These are phyloP conservation scores for Aegilops bicornis DNA, from an alignment of 176 grass and related monocot genomes.

Conservation along the genomic window DNA sequence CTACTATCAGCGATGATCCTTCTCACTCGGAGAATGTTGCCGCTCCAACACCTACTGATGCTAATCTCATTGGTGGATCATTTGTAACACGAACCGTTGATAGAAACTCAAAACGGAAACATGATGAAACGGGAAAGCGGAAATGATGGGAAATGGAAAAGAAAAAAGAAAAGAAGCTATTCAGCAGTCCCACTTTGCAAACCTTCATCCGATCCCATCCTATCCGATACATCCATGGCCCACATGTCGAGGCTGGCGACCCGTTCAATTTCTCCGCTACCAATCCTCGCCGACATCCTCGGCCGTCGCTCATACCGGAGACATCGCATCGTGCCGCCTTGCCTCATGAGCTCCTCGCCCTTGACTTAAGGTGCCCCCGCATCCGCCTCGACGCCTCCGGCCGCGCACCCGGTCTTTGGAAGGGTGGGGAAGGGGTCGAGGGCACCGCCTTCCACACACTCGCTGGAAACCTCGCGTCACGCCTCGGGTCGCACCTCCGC, in stretches of 20 bases:
- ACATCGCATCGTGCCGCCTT: slow-evolving; percentile 63
- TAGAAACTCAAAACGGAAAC: neutral
- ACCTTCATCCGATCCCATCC: neutral
- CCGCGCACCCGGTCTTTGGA: slow-evolving; percentile 21
- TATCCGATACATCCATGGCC: neutral
- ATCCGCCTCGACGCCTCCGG: slow-evolving; percentile 27
- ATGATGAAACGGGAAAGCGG: neutral
- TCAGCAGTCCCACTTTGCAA: neutral
- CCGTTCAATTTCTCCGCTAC: slow-evolving; percentile 37
- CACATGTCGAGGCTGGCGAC: slow-evolving; percentile 33
- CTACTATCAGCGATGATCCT: neutral
- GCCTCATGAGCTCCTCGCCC: slow-evolving; percentile 39
- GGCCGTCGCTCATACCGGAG: slow-evolving; percentile 40
- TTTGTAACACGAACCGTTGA: neutral
- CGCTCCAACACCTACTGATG: neutral
- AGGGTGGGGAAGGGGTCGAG: neutral
- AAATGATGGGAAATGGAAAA: neutral
- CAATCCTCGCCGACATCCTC: slow-evolving; percentile 53
- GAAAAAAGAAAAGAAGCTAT: neutral
- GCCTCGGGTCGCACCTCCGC: slow-evolving; percentile 35
- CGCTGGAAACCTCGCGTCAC: slow-evolving; percentile 38
- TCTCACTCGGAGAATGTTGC: neutral
- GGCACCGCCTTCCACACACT: slow-evolving; percentile 27
- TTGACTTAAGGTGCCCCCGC: slow-evolving; percentile 35
- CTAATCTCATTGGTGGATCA: neutral